Conservation (phyloP, 495 filamentous ascomycete species). For the Chaetomium cochliodes region DNA sequence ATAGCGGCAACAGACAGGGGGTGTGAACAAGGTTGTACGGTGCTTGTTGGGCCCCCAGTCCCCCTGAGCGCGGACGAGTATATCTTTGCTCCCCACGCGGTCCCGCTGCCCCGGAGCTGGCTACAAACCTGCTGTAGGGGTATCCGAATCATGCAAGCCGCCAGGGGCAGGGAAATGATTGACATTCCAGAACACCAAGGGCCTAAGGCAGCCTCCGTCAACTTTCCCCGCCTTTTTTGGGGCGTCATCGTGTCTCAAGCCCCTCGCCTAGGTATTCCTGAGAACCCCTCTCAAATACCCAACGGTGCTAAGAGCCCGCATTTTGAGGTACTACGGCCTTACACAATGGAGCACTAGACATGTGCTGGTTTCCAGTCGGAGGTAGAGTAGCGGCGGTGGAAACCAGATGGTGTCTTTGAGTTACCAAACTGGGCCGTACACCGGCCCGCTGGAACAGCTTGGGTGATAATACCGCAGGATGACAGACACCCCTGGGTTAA, state of each 20-base stretch:
- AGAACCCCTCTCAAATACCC: background rate
- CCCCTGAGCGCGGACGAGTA: background rate
- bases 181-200: background rate
- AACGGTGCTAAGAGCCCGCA: background rate
- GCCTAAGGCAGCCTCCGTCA: slow-evolving; percentile 19
- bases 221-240: slow-evolving; percentile 3
- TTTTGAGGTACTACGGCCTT: slow-evolving; percentile 27
- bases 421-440: slow-evolving; percentile 25
- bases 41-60: background rate
- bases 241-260: slow-evolving; percentile 32
- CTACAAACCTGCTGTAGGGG: background rate
- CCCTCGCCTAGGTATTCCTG: slow-evolving; percentile 9
- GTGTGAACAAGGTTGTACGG: background rate
- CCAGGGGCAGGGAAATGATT: slow-evolving; percentile 10
- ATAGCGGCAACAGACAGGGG: background rate
- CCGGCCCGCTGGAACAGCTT: background rate
- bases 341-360: slow-evolving; percentile 15
- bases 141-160: background rate
- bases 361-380: slow-evolving; percentile 2
- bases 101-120: background rate
- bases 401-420: background rate
- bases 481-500: background rate
- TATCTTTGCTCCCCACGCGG: background rate
- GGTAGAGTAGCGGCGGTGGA: background rate
- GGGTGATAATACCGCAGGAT: background rate